Conservation (phyloP, 805 yeast genomes). For the Barnettozyma vustinii region DNA sequence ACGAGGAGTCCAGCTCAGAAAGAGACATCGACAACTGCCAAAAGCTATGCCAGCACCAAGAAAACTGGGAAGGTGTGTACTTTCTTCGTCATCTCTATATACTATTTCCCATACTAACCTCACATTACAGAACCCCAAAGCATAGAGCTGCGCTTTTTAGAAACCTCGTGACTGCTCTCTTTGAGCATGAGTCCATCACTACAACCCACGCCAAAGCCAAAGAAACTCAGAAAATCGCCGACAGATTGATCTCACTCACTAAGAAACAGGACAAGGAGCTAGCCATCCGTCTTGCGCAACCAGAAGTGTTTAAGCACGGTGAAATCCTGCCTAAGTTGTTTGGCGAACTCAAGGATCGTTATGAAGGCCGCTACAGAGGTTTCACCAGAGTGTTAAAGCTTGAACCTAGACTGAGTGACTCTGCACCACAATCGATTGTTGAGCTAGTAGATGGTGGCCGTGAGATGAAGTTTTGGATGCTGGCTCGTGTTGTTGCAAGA, state of each 20-base stretch:
- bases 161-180: conserved; percentile 60
- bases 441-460: conserved; percentile 76
- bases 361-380: conserved; percentile 62
- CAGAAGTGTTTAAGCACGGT: conserved; percentile 43
- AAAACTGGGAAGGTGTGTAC: conserved; percentile 19
- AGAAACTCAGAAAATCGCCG: conserved; percentile 58
- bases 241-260: conserved; percentile 57
- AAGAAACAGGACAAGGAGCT: conserved; percentile 31
- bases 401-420: conserved; percentile 85
- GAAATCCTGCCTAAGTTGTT: conserved; percentile 58
- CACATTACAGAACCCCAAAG: conserved; percentile 17
- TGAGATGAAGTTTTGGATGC: conserved; percentile 70
- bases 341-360: conserved; percentile 59
- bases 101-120: conserved; percentile 3
- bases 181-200: conserved; percentile 64
- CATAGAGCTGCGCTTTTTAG: conserved; percentile 44
- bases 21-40: not conserved
- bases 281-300: conserved; percentile 31
- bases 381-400: conserved; percentile 79
- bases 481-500: conserved; percentile 84
- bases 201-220: conserved; percentile 76
- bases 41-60: conserved; percentile 23
- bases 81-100: not conserved
- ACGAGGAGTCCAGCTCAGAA: not conserved
- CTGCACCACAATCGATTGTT: conserved; percentile 81